Conservation (phyloP, 2,329 filamentous ascomycete species). For the Cercospora zeina region DNA sequence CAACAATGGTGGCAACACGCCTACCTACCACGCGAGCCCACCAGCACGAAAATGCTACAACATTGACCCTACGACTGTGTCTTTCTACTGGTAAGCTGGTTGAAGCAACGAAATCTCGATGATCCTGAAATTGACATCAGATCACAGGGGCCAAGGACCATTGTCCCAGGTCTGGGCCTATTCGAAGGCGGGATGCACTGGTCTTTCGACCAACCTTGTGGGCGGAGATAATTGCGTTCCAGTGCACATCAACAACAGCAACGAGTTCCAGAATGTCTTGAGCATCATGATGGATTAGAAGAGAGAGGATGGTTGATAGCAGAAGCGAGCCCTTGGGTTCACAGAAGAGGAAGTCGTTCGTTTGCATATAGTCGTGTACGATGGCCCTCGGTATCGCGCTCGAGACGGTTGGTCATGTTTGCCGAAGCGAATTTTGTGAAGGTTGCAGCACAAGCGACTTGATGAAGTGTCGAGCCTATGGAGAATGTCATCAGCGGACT, state of each 20-base stretch:
- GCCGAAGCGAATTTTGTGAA: background rate
- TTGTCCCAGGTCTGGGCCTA: conserved; percentile 14
- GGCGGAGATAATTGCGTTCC: conserved; percentile 11
- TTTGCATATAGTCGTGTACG: background rate
- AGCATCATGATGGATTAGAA: conserved; percentile 17
- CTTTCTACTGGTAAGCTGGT: conserved; percentile 7
- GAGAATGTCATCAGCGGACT: no score
- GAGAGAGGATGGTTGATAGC: background rate
- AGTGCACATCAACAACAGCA: conserved; percentile 8
- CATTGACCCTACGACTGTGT: conserved; percentile 6
- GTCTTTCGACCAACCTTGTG: conserved; percentile 6
- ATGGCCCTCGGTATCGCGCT: background rate
- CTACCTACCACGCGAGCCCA: conserved; percentile 13
- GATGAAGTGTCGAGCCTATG: no score
- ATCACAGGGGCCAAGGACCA: conserved; percentile 1
- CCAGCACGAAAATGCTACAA: conserved; percentile 16
- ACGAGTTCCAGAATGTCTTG: conserved; percentile 12
- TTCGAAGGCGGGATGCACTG: conserved; percentile 15
- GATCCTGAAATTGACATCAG: background rate
- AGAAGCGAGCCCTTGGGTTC: background rate
- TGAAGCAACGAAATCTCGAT: background rate
- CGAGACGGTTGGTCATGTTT: background rate
- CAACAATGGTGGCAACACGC: conserved; percentile 16
- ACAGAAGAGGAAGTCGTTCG: background rate
- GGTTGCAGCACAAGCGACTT: background rate